Conservation (phyloP, 129 eudicot species). For the Escallonia herrerae region DNA sequence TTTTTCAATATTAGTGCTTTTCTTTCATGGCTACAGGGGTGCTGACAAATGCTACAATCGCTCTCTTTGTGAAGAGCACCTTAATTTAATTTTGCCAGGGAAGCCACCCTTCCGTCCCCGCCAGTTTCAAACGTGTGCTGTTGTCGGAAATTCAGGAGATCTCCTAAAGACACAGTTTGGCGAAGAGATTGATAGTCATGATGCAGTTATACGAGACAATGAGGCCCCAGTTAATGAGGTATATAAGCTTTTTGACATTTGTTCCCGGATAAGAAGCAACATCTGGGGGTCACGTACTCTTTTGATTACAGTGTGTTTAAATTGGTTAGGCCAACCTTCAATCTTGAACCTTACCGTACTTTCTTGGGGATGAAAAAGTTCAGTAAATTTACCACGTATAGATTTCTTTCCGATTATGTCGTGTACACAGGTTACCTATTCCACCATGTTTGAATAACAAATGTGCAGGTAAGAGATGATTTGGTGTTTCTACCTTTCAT, state of each 20-base stretch:
- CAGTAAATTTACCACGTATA: too few relatives aligned
- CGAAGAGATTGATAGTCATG: conserved; percentile 91
- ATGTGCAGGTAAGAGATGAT: too few relatives aligned
- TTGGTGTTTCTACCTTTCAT: too few relatives aligned
- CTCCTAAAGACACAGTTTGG: conserved; percentile 92
- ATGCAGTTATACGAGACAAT: conserved; percentile 90
- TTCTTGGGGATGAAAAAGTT: too few relatives aligned
- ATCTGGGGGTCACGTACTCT: conserved; percentile 1
- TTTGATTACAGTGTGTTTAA: not conserved
- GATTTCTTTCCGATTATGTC: too few relatives aligned
- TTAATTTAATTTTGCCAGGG: conserved; percentile 76
- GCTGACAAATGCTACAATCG: conserved; percentile 76
- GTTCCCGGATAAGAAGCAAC: not conserved
- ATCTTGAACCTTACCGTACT: too few relatives aligned
- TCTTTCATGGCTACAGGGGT: conserved; percentile 46
- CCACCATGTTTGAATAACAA: too few relatives aligned
- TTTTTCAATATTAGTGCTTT: not conserved
- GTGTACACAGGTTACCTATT: too few relatives aligned
- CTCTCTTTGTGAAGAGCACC: conserved; percentile 90
- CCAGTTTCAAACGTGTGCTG: conserved; percentile 88
- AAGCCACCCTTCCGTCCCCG: conserved; percentile 95
- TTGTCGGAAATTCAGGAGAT: conserved; percentile 98
- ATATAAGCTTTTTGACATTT: not conserved
- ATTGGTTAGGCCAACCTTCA: too few relatives aligned
- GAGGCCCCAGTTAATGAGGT: conserved; percentile 99